These are phyloP conservation scores for Setomelanomma holmii DNA, from an alignment of 2,329 filamentous ascomycete species.

Conservation along the genomic window DNA sequence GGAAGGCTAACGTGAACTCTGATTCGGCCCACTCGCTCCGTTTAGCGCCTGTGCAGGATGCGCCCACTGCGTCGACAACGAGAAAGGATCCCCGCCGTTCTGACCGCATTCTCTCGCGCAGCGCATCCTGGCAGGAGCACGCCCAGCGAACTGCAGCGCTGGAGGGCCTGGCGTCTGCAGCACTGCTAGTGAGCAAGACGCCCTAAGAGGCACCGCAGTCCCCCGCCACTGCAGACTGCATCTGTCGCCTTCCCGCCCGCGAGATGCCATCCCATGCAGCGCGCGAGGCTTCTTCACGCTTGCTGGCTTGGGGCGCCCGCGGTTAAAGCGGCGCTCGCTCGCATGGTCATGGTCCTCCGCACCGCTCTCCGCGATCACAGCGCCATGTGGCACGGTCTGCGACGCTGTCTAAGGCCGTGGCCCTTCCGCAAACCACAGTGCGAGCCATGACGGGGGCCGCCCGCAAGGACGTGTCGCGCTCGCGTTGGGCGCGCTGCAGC, in stretches of 20 bases:
- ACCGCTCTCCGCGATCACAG: conserved; percentile 24
- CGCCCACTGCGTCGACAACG: conserved; percentile 18
- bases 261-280: neutral
- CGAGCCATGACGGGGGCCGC: neutral
- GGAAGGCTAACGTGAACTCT: conserved; percentile 19
- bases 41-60: conserved; percentile 30
- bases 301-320: no score
- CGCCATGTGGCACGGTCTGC: conserved; percentile 23
- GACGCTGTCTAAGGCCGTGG: conserved; percentile 6
- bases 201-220: neutral
- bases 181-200: neutral
- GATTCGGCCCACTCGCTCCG: conserved; percentile 27
- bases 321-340: conserved; percentile 25
- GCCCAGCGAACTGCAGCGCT: neutral
- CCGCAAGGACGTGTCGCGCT: neutral
- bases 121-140: neutral
- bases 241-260: neutral
- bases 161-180: neutral
- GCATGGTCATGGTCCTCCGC: conserved; percentile 14
- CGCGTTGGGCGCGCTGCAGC: neutral
- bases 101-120: neutral
- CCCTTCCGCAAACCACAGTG: conserved; percentile 12
- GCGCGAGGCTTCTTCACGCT: no score
- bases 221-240: neutral
- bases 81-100: conserved; percentile 17